Evolutionary conservation across 192 early-diverging fungal species (phyloP), one percentile per base, ranked within the genome.

Genomic region (Funneliformis geosporum): DNA sequence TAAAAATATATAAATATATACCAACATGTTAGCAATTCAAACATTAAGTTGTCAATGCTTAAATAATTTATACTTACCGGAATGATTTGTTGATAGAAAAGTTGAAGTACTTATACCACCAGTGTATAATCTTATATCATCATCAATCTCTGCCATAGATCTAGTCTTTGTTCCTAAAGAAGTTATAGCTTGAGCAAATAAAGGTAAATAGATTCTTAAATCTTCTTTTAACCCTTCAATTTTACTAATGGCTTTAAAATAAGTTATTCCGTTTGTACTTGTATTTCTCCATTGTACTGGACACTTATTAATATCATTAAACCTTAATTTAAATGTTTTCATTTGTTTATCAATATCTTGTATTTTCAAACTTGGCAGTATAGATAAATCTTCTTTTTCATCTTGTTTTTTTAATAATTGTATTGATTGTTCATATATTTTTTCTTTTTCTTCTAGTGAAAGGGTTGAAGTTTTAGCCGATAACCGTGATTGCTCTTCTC

Each of bases 211-310:
- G 42, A 90, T 83, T 80, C 89, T 87, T 68, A 94, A 84, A 28
- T 94, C 89, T 4, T 88, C 82, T 25, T 93, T 86, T 68, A 96
- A 78, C 78, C 85, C 86, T 42, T 84, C 85, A 44, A 93, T 85
- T 42, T 88, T 86, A 79, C 92, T 92, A 73, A 92, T 92, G 0
- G 90, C 85, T n/a, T 88, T 87, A 64, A 96, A 86, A 83, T 98
- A 98, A 43, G 95, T 95, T 70, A 98, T 91, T 28, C 95, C 96
- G 78, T 98, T 98, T 46, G 97, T 98, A 5, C 90, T 79, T 0
- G 96, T 92, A 7, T 88, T 86, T 68, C 95, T 87, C 92, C 91
- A 93, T 67, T 95, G 93, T 39, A 95, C 89, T 33, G 90, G 88
- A 12, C 87, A 80, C 10, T 83, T 83, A 50, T 79, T 80, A n/a